Percentiles rank a stretch among this genome's conserved stretches.
Conservation (phyloP, 2,329 filamentous ascomycete species). For the Arthrobotrys conoides region DNA sequence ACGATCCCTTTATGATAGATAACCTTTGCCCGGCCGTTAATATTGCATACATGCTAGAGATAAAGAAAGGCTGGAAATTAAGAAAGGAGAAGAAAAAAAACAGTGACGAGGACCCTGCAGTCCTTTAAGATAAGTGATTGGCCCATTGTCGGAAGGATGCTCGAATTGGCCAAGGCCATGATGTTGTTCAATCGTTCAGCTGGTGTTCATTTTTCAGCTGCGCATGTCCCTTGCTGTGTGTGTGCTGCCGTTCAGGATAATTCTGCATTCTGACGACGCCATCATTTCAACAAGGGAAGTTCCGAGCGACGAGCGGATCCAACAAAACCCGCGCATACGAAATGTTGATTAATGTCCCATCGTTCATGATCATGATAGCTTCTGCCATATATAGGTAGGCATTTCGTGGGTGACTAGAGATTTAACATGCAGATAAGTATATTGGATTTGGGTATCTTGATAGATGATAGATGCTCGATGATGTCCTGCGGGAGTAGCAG, state of each 20-base stretch:
- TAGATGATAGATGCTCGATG: not conserved
- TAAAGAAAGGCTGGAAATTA: not conserved
- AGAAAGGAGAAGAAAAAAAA: not conserved
- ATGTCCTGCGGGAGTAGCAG: not conserved
- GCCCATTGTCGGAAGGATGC: not conserved
- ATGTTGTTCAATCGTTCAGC: constrained; percentile 8
- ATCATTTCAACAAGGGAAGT: constrained; percentile 16
- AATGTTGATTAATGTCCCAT: not conserved
- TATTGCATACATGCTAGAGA: not conserved
- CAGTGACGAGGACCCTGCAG: constrained; percentile 1
- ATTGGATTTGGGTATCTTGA: not conserved
- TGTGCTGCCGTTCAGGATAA: constrained; percentile 11
- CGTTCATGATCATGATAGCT: not conserved
- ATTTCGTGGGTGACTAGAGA: not conserved
- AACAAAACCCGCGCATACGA: not conserved
- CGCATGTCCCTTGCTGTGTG: constrained; percentile 8
- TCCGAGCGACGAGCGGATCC: not conserved
- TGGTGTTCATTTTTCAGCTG: constrained; percentile 16
- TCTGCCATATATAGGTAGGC: too few species aligned
- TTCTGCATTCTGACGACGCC: not conserved
- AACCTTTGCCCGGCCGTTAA: not conserved
- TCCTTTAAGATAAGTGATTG: not conserved
- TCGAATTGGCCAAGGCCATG: not conserved
- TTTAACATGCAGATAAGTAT: not conserved
- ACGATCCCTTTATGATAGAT: constrained; percentile 20